Evolutionary conservation across 495 filamentous ascomycete species (phyloP), one percentile per base, ranked within the genome.

Genomic region (Penicillium herquei): DNA sequence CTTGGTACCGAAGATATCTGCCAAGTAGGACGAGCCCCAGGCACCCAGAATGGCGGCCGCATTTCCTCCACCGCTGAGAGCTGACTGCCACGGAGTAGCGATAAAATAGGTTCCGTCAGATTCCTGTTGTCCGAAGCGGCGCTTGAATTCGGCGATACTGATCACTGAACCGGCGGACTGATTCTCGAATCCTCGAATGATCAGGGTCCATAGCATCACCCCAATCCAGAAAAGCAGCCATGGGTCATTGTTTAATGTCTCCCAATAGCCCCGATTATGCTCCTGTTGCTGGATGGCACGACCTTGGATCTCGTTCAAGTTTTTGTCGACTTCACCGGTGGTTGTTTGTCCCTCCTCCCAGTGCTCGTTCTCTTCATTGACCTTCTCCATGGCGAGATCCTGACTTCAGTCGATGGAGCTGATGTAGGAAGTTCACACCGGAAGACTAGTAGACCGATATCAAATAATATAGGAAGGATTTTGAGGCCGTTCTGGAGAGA

Each of bases 281-380:
- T 52, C 49, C 7, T 52, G 49, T 41, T 52, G 49, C 10, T 52
- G 49, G n/a, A 52, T 52, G 1, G 49, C 49, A 5, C 49, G 49
- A 30, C 48, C 33, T 1, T 34, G 45, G 44, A 47, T 13, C 14
- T 47, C 44, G 14, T 47, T 46, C 8, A 18, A 3, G 12, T 26
- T 47, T 12, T 26, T 26, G 21, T 26, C 21, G 21, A 26, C 4
- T 4, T 26, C 21, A 26, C 21, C 21, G 21, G 21, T 26, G 21
- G 21, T 4, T 26, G 21, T 26, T 26, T 26, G 21, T 26, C 21
- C 21, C 21, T 26, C 21, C 21, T 2, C 21, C 21, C 21, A 26
- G 21, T 26, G 21, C 21, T 26, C 21, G 21, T 26, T 26, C 4
- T 26, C 21, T 26, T 26, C 21, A 26, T 26, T 26, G 2, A 2